Conservation (phyloP, 1,139 yeast species). For the Hansenula lynferdii region DNA sequence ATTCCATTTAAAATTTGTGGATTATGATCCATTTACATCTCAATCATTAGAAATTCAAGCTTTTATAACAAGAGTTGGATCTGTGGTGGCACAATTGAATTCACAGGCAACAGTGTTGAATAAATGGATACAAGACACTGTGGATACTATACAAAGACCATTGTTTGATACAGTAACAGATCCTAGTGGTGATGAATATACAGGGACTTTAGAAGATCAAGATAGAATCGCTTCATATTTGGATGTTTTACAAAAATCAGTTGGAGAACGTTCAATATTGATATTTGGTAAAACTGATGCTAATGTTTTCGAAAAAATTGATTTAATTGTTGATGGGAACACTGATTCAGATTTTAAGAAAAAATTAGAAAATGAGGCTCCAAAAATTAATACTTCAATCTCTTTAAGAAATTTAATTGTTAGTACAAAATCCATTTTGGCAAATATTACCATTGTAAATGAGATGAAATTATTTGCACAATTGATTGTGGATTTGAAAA, state of each 20-base stretch:
- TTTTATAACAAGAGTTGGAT: slow-evolving; percentile 15
- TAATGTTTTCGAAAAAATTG: slow-evolving; percentile 6
- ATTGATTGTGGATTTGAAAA: slow-evolving; percentile 25
- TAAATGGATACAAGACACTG: slow-evolving; percentile 45
- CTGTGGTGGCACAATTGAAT: slow-evolving; percentile 40
- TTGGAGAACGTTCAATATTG: slow-evolving; percentile 53
- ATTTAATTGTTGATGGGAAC: slow-evolving; percentile 6
- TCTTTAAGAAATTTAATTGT: slow-evolving; percentile 15
- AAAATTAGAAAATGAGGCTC: slow-evolving; percentile 28
- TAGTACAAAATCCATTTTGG: slow-evolving; percentile 6
- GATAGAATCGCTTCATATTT: slow-evolving; percentile 62
- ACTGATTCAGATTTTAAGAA: slow-evolving; percentile 11
- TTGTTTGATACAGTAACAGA: slow-evolving; percentile 37
- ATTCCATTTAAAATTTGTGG: slow-evolving; percentile 16
- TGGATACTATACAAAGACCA: slow-evolving; percentile 40
- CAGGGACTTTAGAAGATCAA: slow-evolving; percentile 66
- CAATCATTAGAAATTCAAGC: slow-evolving; percentile 13
- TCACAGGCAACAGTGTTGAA: slow-evolving; percentile 54
- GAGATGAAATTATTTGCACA: slow-evolving; percentile 4
- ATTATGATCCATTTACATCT: slow-evolving; percentile 8
- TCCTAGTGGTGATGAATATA: slow-evolving; percentile 78
- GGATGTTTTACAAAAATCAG: slow-evolving; percentile 50
- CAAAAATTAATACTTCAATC: not conserved
- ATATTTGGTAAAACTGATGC: slow-evolving; percentile 30
- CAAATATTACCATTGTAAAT: not conserved